A percentile compares a stretch with the other conserved stretches of the same genome.
phyloP scores from a whole-genome alignment of 192 early-diverging fungal species.

The Spizellomyces punctatus region DNA sequence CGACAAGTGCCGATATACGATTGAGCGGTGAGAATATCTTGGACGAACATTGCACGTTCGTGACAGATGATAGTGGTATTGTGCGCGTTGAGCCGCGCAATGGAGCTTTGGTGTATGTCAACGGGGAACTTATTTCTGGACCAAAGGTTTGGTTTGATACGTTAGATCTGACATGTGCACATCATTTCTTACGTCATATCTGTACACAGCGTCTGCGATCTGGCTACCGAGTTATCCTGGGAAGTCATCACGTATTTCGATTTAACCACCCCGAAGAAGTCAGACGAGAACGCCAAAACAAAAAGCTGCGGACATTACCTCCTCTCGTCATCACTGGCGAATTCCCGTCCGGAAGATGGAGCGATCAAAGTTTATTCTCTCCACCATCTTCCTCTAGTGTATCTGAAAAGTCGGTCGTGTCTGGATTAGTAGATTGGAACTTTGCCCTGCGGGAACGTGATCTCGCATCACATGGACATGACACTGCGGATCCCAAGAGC shows the following conservation, averaged over 20 bases:
- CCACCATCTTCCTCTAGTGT: background rate
- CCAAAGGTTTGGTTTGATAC: background rate
- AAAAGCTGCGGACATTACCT: background rate
- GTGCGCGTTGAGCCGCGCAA: constrained; percentile 66
- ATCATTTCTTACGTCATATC: background rate
- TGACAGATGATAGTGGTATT: constrained; percentile 49
- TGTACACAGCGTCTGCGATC: constrained; percentile 51
- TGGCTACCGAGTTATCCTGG: constrained; percentile 80
- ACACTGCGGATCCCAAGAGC: background rate
- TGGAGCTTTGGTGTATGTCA: constrained; percentile 72
- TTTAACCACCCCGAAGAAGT: constrained; percentile 85
- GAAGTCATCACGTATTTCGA: constrained; percentile 79
- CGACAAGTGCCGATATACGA: constrained; percentile 54
- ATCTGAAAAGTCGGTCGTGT: background rate
- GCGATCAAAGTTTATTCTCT: background rate
- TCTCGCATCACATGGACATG: background rate
- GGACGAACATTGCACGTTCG: constrained; percentile 71
- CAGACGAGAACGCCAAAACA: constrained; percentile 54
- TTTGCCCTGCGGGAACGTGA: constrained; percentile 68
- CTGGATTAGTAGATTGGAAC: constrained; percentile 67
- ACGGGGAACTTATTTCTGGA: constrained; percentile 66
- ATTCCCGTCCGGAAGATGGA: background rate
- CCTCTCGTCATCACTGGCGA: background rate
- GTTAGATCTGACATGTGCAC: background rate
- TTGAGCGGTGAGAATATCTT: constrained; percentile 63